Evolutionary conservation across 805 yeast species (phyloP).

Genomic region (Tetrapisispora iriomotensis): DNA sequence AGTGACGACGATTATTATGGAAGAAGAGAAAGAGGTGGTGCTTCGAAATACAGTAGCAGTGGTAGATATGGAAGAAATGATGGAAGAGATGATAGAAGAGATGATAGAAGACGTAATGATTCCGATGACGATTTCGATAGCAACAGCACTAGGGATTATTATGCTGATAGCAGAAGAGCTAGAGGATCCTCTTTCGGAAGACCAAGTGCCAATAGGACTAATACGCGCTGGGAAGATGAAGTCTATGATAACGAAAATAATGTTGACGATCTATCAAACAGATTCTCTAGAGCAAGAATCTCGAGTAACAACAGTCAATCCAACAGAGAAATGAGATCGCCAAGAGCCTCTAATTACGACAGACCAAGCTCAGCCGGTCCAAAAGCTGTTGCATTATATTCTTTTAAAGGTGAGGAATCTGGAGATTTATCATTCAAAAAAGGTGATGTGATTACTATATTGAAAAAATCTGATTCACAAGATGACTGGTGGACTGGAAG

Average conservation of each 20-base stretch:
- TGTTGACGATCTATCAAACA: constrained; percentile 33
- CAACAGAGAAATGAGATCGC: background rate
- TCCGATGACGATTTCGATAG: constrained; percentile 1
- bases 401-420: constrained; percentile 84
- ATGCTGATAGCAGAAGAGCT: constrained; percentile 23
- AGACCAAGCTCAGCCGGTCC: constrained; percentile 22
- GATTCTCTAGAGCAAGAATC: constrained; percentile 29
- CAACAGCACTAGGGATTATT: constrained; percentile 35
- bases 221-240: constrained; percentile 79
- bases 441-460: constrained; percentile 85
- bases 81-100: background rate
- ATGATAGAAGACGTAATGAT: background rate
- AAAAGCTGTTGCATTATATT: constrained; percentile 83
- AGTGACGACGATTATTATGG: constrained; percentile 19
- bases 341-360: background rate
- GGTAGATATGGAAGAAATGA: constrained; percentile 7
- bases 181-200: constrained; percentile 10
- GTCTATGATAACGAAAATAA: constrained; percentile 60
- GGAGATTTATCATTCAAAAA: constrained; percentile 90
- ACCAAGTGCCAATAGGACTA: constrained; percentile 14
- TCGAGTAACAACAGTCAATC: constrained; percentile 26
- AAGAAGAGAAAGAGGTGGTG: constrained; percentile 17
- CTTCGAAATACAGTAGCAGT: constrained; percentile 5
- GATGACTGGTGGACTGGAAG: constrained; percentile 99
- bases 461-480: constrained; percentile 75